A percentile compares a stretch with the other conserved stretches of the same genome.
Conservation (phyloP, 2,329 filamentous ascomycete genomes). For the Aspergillus pseudoglaucus region DNA sequence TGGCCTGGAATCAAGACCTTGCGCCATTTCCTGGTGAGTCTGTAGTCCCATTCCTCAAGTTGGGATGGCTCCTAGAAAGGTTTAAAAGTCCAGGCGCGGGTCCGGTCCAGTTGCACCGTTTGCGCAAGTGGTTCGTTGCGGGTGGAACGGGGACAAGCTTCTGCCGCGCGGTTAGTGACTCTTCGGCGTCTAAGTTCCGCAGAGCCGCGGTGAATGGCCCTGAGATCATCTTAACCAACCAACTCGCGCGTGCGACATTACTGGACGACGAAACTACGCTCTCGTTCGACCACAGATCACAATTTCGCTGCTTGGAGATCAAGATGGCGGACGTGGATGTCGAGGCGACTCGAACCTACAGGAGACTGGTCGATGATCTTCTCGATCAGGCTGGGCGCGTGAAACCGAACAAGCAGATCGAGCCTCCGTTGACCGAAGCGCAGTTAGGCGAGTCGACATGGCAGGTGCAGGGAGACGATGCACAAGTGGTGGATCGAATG, state of each 20-base stretch:
- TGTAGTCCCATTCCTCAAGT: constrained; percentile 33
- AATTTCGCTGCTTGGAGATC: constrained; percentile 1
- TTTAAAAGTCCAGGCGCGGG: constrained; percentile 47
- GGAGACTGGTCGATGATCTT: constrained; percentile 50
- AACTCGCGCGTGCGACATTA: not conserved
- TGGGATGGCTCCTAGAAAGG: constrained; percentile 39
- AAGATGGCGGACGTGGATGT: constrained; percentile 30
- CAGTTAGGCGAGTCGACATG: constrained; percentile 44
- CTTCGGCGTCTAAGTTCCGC: constrained; percentile 18
- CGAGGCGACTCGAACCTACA: constrained; percentile 40
- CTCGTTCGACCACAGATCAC: constrained; percentile 2
- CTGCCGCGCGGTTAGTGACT: constrained; percentile 25
- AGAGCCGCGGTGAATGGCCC: constrained; percentile 22
- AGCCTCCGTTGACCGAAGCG: constrained; percentile 67
- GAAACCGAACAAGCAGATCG: constrained; percentile 58
- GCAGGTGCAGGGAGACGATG: constrained; percentile 27
- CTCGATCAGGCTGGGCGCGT: constrained; percentile 52
- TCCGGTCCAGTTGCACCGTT: constrained; percentile 15
- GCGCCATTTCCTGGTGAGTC: constrained; percentile 53
- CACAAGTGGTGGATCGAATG: constrained; percentile 28
- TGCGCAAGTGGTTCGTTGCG: constrained; percentile 23
- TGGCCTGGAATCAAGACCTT: constrained; percentile 36
- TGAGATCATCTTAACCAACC: constrained; percentile 6
- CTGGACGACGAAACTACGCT: constrained; percentile 3
- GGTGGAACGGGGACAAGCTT: constrained; percentile 16